Evolutionary conservation across 306 rosid species (phyloP).

Genomic region (Erythrophleum fordii): DNA sequence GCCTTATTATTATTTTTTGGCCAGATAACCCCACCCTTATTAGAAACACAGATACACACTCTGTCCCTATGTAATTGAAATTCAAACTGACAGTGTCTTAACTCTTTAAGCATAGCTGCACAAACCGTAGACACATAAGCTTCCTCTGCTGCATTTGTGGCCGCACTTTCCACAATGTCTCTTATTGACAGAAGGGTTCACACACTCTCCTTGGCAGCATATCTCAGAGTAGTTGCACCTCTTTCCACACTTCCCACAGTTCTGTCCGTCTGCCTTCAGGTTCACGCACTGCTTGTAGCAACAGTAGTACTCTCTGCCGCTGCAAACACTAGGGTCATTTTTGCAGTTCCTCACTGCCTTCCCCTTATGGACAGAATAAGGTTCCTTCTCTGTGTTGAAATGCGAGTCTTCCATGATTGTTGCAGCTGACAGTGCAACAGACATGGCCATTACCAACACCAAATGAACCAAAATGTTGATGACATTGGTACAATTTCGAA

Average conservation of each 20-base stretch:
- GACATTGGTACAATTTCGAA: too few species aligned
- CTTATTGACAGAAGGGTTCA: conserved; percentile 38
- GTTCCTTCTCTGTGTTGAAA: too few species aligned
- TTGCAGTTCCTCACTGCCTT: not conserved
- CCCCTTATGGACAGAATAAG: too few species aligned
- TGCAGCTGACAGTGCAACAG: too few species aligned
- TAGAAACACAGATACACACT: too few species aligned
- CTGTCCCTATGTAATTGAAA: too few species aligned
- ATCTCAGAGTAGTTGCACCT: conserved; percentile 47
- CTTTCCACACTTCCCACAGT: conserved; percentile 56
- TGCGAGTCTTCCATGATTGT: too few species aligned
- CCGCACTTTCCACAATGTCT: conserved; percentile 56
- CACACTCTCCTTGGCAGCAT: conserved; percentile 55
- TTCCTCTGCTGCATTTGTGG: conserved; percentile 45
- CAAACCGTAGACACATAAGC: conserved; percentile 48
- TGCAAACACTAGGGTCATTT: not conserved
- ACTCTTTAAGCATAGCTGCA: conserved; percentile 49
- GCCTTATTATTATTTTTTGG: too few species aligned
- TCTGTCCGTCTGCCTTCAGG: conserved; percentile 28
- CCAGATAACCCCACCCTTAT: too few species aligned
- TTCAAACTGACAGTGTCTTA: too few species aligned
- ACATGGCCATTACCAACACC: too few species aligned
- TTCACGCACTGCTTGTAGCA: conserved; percentile 55
- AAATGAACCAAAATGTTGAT: too few species aligned
- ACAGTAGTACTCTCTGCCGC: conserved; percentile 16